Evolutionary conservation across 371 early-diverging fungal species (phyloP), one percentile per base, ranked within the genome.

Genomic region (Actinomortierella wolfii): DNA sequence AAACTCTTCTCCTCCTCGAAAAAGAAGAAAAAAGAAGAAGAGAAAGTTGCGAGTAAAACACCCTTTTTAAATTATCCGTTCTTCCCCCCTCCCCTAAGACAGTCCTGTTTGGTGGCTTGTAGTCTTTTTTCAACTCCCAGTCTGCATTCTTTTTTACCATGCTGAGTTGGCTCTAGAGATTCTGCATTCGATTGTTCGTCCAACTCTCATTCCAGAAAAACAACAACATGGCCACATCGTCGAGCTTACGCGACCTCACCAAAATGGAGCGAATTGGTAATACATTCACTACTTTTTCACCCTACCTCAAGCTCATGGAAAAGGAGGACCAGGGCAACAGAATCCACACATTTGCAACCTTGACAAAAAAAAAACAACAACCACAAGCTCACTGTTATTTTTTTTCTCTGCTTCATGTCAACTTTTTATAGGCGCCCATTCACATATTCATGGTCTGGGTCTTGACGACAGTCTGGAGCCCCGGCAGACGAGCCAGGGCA

Each of bases 371-470:
- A 39, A 51, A 42, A 26, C 1, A 29, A 51, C 15, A 1, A 15
- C 21, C 23, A 28, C 42, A 13, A 1, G 17, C n/a, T 28, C 21
- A 5, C 17, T 54, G 57, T 20, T 59, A 5, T 14, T 57, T 14
- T 17, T 18, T 41, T 61, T 28, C 21, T 18, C 17, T 45, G 3
- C 17, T 17, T 18, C 45, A 43, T 56, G 4, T 21, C 20, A n/a
- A n/a, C n/a, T n/a, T 34, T 34, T 40, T 43, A 44, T 77, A 91
- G 97, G 99, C 52, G 94, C 97, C 1, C 99, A 99, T 79, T 97
- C 99, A 56, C 99, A 99, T 66, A 94, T 97, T 65, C 86, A 86
- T 51, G 95, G 95, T 41, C 84, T 97, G 60, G 94, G 93, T 52
- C 79, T 94, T 52, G 94, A 96, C 63, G 97, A 97, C 75, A 90